Conservation (phyloP, 2,329 filamentous ascomycete species). For the Ascochyta clinopodiicola region DNA sequence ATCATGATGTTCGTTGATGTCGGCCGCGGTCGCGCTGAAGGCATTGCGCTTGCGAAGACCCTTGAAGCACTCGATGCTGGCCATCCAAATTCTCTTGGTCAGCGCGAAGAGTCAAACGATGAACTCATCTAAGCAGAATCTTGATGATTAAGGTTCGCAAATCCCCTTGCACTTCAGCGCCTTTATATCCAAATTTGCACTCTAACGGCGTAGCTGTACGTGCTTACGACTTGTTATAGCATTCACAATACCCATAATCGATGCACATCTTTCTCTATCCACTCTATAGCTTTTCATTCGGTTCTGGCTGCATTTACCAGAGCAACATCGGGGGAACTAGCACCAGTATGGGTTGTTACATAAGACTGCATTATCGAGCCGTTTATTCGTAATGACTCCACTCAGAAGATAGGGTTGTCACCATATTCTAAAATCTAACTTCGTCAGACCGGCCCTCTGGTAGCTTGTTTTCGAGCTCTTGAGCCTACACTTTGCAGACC, state of each 20-base stretch:
- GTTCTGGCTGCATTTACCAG: neutral
- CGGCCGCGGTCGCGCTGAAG: conserved; percentile 61
- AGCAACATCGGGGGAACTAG: too few relatives aligned
- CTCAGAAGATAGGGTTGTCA: too few relatives aligned
- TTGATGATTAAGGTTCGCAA: neutral
- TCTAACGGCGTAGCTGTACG: neutral
- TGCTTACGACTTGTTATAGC: neutral
- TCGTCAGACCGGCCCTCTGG: too few relatives aligned
- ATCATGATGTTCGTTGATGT: conserved; percentile 87
- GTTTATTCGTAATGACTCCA: too few relatives aligned
- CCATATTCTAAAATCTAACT: too few relatives aligned
- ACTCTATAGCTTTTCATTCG: neutral
- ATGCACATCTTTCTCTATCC: neutral
- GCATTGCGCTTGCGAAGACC: conserved; percentile 49
- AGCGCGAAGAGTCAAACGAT: neutral
- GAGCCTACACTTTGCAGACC: too few relatives aligned
- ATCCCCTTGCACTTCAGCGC: neutral
- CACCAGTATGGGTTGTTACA: too few relatives aligned
- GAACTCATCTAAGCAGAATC: neutral
- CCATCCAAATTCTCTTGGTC: neutral
- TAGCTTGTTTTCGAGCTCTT: too few relatives aligned
- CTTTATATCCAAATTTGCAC: neutral
- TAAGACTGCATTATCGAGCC: too few relatives aligned
- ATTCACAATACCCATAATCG: conserved; percentile 3
- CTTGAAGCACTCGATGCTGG: conserved; percentile 31